Evolutionary conservation across 176 grass and related monocot species (phyloP).

Genomic region (Dactylis glomerata): DNA sequence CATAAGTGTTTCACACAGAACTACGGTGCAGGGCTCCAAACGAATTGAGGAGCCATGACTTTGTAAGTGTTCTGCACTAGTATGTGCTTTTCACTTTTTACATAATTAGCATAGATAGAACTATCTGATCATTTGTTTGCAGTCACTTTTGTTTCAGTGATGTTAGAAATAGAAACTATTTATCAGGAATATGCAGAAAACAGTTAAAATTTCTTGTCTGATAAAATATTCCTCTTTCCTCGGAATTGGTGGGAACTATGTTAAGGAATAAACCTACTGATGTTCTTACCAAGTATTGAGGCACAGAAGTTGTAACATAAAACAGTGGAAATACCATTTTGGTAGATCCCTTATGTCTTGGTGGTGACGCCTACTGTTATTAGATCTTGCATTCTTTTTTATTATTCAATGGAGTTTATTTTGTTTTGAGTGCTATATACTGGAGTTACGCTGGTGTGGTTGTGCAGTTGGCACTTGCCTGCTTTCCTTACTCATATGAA

Average conservation of each 20-base stretch:
- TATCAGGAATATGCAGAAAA: constrained; percentile 27
- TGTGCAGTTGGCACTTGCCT: background rate
- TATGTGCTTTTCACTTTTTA: constrained; percentile 39
- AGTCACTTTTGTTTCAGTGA: constrained; percentile 34
- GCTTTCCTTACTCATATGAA: constrained; percentile 8
- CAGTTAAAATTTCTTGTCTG: constrained; percentile 18
- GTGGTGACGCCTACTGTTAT: background rate
- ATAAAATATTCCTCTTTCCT: constrained; percentile 21
- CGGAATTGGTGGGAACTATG: constrained; percentile 25
- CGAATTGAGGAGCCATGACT: constrained; percentile 40
- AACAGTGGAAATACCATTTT: constrained; percentile 5
- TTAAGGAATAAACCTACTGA: constrained; percentile 27
- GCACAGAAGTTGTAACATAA: constrained; percentile 19
- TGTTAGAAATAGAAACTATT: constrained; percentile 30
- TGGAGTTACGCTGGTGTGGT: background rate
- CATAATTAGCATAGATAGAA: constrained; percentile 39
- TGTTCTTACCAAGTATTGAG: constrained; percentile 15
- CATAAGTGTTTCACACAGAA: constrained; percentile 23
- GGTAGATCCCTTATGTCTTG: constrained; percentile 6
- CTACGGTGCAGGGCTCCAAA: constrained; percentile 25
- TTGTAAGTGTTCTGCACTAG: constrained; percentile 50
- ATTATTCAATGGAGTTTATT: background rate
- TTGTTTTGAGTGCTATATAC: constrained; percentile 19
- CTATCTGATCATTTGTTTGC: constrained; percentile 32
- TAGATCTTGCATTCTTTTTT: background rate